phyloP scores from a whole-genome alignment of 371 early-diverging fungal species.

The Chytridium lagenaria region DNA sequence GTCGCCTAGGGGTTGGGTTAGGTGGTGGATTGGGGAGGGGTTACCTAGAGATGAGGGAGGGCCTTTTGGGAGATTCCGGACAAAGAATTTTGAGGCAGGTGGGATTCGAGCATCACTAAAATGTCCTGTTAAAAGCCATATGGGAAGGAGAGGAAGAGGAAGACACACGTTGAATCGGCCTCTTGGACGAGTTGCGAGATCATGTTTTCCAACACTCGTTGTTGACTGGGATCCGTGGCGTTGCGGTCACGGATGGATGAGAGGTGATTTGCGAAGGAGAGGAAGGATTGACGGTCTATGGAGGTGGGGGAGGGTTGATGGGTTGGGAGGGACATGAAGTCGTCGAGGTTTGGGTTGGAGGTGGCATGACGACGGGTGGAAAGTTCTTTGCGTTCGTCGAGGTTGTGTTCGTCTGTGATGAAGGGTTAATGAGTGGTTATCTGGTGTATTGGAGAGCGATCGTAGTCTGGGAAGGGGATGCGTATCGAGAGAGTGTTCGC shows the following conservation, averaged over 20 bases:
- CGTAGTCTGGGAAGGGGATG: too few relatives aligned
- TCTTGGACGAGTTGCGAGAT: slow-evolving; percentile 26
- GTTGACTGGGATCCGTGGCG: not conserved
- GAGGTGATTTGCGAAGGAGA: not conserved
- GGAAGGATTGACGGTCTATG: too few relatives aligned
- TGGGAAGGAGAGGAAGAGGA: too few relatives aligned
- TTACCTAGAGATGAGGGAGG: slow-evolving; percentile 25
- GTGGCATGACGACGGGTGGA: not conserved
- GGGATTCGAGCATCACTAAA: slow-evolving; percentile 37
- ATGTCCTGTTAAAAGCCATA: not conserved
- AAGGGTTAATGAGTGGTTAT: too few relatives aligned
- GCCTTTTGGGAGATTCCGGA: slow-evolving; percentile 55
- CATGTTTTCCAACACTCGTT: not conserved
- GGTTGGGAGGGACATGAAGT: too few relatives aligned
- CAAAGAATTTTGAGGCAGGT: slow-evolving; percentile 68
- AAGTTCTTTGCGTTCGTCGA: not conserved
- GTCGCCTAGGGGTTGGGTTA: too few relatives aligned
- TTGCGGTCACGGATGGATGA: not conserved
- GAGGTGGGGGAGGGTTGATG: slow-evolving; percentile 22
- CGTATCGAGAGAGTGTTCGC: too few relatives aligned
- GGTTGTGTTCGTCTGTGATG: slow-evolving; percentile 5
- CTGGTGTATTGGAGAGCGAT: too few relatives aligned
- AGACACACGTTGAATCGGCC: slow-evolving; percentile 3
- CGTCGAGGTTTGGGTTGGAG: slow-evolving; percentile 30
- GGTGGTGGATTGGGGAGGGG: too few relatives aligned